Base-by-base conservation (phyloP, 306 rosid species). In the Dalbergia cochinchinensis region DNA sequence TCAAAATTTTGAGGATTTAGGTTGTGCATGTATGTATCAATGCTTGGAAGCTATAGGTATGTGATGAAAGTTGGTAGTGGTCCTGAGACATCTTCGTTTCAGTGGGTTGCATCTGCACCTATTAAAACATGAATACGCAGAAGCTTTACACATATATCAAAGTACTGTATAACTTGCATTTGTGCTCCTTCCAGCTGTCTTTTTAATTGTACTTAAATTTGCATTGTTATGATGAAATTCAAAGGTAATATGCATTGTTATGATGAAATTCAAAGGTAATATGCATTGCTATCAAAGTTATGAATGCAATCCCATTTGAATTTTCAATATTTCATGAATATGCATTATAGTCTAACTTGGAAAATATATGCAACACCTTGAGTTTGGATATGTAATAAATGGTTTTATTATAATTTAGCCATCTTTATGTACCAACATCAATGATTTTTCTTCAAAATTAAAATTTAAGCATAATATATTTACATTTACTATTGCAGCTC, bases 401-500 rank as follows among this genome's bases (percentile, higher is more conserved):
- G 61, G 50, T 47, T 65, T 62, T 74, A 44, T 68, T 41, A 13
- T 26, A 62, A 60, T 61, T 61, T 73, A 26, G 66, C 31, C 31
- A 26, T 26, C 31, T 26, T 26, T 26, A 5, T 41, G 26, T 60
- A 22, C 62, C 42, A 6, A 57, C 45, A 60, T 59, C 48, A 60
- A 37, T 69, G 74, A n/a, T 42, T 54, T 83, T 42, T 58, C 48
- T 69, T 82, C 76, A 22, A 78, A 68, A 22, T 48, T 65, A 44
- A 55, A 44, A 53, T 42, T 18, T 35, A 71, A 54, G 73, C 73
- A 45, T 71, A 67, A 62, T 68, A 26, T 51, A 73, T 34, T 69
- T 59, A 61, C 14, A 8, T 70, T 78, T 45, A 26, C 69, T 78
- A 22, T 80, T 88, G 88, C 87, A 95, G 99, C 90, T 73, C 74